Base-by-base conservation (phyloP, 768 basidiomycete species). In the Mycena rebaudengoi region DNA sequence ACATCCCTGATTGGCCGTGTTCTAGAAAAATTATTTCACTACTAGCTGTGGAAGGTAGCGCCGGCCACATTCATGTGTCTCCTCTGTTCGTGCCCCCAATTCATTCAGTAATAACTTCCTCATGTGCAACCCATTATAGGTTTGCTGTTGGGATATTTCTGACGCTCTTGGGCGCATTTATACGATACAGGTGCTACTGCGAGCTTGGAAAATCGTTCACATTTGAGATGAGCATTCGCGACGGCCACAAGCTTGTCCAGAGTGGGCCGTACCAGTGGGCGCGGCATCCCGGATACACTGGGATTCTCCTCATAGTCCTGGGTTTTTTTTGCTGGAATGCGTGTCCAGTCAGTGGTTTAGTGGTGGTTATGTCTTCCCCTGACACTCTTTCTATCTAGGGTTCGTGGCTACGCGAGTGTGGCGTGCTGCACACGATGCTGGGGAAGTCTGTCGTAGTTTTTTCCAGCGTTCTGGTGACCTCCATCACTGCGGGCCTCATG, bases 271-370 rank as follows among this genome's bases (percentile, higher is more conserved):
- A 88, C 66, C 60, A 72, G 2, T 49, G 77, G 23, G 83, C 84
- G 10, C 75, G 86, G 60, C 86, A 87, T 62, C 86, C 86, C 3
- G 80, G 80, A n/a, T 86, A 86, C 64, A 71, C 77, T 2, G 83
- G 83, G 3, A 70, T 83, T 18, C 51, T 85, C 10, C 58, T 77
- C 37, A 74, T 76, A 12, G 65, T 79, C 12, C 28, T 59, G 28
- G 84, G 83, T 2, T 69, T 79, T 16, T 49, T 74, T 13, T 67
- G 76, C 14, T 80, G 78, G 71, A 76, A 81, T 68, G 71, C 70
- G 11, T 74, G 75, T 50, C 63, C 75, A 21, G 83, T 82, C 60
- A 62, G 78, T 70, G 10, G 20, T 37, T 7, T 25, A 10, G 3
- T 20, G 62, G 45, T 58, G 3, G 30, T 56, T 5, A 21, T 57